Base-by-base conservation (phyloP, 768 basidiomycete species). In the Naematelia aurantialba region DNA sequence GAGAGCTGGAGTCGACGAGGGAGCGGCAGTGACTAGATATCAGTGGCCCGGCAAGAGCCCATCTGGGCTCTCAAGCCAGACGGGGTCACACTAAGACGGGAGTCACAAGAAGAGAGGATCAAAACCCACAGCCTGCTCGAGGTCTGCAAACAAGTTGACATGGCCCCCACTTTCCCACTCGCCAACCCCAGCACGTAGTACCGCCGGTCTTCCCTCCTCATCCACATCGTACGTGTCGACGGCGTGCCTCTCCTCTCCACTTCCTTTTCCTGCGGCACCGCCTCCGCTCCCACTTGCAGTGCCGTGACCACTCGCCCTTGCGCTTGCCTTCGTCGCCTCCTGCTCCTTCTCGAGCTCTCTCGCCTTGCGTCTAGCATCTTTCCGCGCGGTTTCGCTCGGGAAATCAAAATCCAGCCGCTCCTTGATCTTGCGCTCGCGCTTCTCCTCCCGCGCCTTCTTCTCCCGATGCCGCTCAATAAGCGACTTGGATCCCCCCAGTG, bases 111-210 rank as follows among this genome's bases (percentile, higher is more conserved):
- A n/a, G n/a, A n/a, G n/a, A n/a, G n/a, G 8, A 39, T 17, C 34
- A 8, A 8, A 39, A 39, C 66, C 65, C 58, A 75, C 73, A 45
- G 59, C 63, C 61, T 62, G 59, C 58, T 79, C 78, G 10, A 77
- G n/a, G 50, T 78, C 78, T 3, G 73, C 68, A 63, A 75, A 79
- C 45, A 79, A 68, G 45, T 78, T 79, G 56, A 79, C 54, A 66
- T 76, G 73, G 11, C 73, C 74, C 17, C 56, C 62, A 12, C 25
- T 46, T n/a, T 68, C 68, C 57, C 56, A 63, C 39, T 49, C 56
- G 31, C 49, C 58, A 39, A 55, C 46, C 4, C 51, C 53, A 31
- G 54, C 55, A 49, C 54, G 49, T 62, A 58, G 10, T 55, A 56
- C 45, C 29, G 50, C 22, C 24, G 45, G 5, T 8, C 57, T 42